Conservation (phyloP, 2,329 filamentous ascomycete species). For the Akanthomyces muscarius region DNA sequence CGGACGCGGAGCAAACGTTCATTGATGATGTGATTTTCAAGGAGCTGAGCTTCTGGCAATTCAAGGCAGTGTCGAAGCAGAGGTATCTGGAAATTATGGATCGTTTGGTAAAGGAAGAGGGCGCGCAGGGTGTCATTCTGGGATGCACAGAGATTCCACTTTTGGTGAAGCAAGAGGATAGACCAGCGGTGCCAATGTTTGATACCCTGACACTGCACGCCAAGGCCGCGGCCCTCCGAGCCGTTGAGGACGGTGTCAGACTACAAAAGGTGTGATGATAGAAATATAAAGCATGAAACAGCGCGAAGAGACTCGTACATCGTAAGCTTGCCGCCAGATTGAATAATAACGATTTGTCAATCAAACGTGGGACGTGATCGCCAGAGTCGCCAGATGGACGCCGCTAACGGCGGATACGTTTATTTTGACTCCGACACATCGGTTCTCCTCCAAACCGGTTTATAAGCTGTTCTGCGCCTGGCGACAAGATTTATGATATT, state of each 20-base stretch:
- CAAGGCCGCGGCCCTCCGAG: constrained; percentile 15
- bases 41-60: constrained; percentile 16
- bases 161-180: constrained; percentile 19
- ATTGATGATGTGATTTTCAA: constrained; percentile 19
- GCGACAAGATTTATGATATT: no score
- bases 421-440: no score
- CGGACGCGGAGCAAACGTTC: constrained; percentile 15
- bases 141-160: constrained; percentile 23
- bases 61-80: constrained; percentile 1
- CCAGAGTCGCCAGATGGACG: no score
- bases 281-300: not conserved
- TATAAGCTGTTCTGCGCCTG: no score
- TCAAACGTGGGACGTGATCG: no score
- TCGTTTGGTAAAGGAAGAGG: constrained; percentile 13
- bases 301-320: not conserved
- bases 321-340: no score
- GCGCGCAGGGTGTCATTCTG: constrained; percentile 19
- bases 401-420: no score
- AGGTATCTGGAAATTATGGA: constrained; percentile 18
- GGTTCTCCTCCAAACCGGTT: no score
- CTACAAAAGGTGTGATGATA: no score
- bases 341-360: no score
- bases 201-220: constrained; percentile 20
- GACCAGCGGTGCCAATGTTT: constrained; percentile 18
- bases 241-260: not conserved